Evolutionary conservation across 2,329 filamentous ascomycete genomes (phyloP), one percentile per base, ranked within the genome.

Genomic region (Xylariaceae sp.): DNA sequence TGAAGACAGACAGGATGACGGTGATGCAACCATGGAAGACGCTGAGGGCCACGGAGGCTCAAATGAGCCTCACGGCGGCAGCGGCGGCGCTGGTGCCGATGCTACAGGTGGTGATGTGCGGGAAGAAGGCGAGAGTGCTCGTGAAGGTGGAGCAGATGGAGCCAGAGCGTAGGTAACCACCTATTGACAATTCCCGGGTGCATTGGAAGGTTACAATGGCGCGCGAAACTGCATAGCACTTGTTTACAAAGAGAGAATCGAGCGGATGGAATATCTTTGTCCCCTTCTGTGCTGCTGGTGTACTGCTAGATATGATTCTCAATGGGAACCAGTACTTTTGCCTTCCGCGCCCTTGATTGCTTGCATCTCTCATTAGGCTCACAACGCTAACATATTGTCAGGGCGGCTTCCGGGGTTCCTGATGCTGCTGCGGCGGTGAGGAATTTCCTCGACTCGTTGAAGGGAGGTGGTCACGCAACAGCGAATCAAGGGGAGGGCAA

Each of bases 151-250:
- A 70, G 90, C 90, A 64, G 94, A 97, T 74, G 94, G 95, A 68
- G 95, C 89, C 76, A 85, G 94, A 96, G 94, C 92, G 94, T 99
- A 97, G 92, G 95, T 99, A 71, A 59, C 53, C 71, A 70, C 74
- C 71, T 58, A 65, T 60, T 61, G 61, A 63, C 62, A 62, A 21
- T 44, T 61, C 65, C 62, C 59, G 59, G 65, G 63, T 61, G 63
- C 67, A 65, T 62, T 51, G 55, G 53, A 45, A 47, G 47, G 39
- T 56, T 50, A 49, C 37, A 49, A 45, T 47, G 49, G 52, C 54
- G 49, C 47, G 54, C 41, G 57, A 51, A 52, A 56, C 37, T 54
- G 58, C 63, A 63, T 61, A 46, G 47, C 47, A 50, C 55, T 36
- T 47, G 12, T 53, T 53, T 43, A 36, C 22, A 43, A 18, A 36